These are phyloP conservation scores for Xylaria sp. DNA, from an alignment of 2,329 filamentous ascomycete genomes.

Conservation along the genomic window DNA sequence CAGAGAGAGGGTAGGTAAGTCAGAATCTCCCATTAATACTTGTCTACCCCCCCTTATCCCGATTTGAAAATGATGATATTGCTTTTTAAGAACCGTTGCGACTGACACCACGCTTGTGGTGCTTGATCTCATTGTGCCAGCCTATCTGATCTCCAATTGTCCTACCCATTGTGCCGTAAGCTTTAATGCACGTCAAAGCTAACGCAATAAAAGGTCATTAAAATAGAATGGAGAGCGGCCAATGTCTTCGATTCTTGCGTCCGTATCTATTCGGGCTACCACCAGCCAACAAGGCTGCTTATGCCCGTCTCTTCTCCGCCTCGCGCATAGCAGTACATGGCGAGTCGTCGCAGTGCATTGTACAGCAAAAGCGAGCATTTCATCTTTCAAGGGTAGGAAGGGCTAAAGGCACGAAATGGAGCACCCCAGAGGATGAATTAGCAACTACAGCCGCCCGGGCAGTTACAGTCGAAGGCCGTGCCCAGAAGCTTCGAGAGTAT, in stretches of 20 bases:
- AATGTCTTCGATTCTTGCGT: slow-evolving; percentile 64
- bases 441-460: slow-evolving; percentile 30
- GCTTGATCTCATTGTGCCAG: slow-evolving; percentile 65
- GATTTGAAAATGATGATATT: slow-evolving; percentile 59
- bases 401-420: not conserved
- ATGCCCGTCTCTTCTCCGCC: slow-evolving; percentile 65
- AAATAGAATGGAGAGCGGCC: slow-evolving; percentile 58
- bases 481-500: slow-evolving; percentile 63
- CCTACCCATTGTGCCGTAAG: slow-evolving; percentile 1
- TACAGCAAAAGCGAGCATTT: slow-evolving; percentile 37
- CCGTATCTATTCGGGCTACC: slow-evolving; percentile 63
- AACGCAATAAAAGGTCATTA: slow-evolving; percentile 40
- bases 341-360: slow-evolving; percentile 27
- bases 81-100: slow-evolving; percentile 68
- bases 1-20: slow-evolving; percentile 12
- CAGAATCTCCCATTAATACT: slow-evolving; percentile 1
- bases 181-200: slow-evolving; percentile 32
- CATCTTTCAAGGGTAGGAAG: slow-evolving; percentile 30
- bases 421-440: slow-evolving; percentile 22
- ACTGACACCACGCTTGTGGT: slow-evolving; percentile 62
- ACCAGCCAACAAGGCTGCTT: slow-evolving; percentile 53
- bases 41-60: not conserved
- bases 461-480: slow-evolving; percentile 49
- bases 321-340: slow-evolving; percentile 36
- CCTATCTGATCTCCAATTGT: slow-evolving; percentile 54